Conservation (phyloP, 495 filamentous ascomycete genomes). For the Penicillium egyptiacum region DNA sequence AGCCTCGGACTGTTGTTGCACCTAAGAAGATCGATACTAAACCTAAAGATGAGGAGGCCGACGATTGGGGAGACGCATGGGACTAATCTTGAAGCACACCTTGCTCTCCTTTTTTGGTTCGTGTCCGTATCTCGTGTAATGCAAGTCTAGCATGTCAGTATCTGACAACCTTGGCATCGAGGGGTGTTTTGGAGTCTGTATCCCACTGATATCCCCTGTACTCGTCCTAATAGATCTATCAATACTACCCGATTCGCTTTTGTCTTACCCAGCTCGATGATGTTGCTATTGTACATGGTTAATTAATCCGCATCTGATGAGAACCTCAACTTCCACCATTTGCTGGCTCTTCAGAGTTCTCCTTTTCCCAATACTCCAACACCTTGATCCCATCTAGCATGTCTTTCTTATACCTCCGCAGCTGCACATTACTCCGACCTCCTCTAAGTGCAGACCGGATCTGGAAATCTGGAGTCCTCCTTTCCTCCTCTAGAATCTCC, state of each 20-base stretch:
- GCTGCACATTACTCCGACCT: no score
- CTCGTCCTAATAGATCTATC: neutral
- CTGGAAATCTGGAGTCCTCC: no score
- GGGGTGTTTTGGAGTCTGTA: neutral
- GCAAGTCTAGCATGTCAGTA: slow-evolving; percentile 1
- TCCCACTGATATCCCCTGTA: neutral
- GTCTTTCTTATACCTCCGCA: no score
- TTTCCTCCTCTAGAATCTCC: no score
- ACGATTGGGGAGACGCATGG: slow-evolving; percentile 61
- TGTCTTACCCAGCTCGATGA: neutral
- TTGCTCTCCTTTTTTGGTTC: neutral
- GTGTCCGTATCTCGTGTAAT: slow-evolving; percentile 6
- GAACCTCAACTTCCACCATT: neutral
- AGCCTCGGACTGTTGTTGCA: slow-evolving; percentile 38
- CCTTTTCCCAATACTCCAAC: neutral
- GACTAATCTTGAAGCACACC: slow-evolving; percentile 29
- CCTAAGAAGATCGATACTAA: slow-evolving; percentile 52
- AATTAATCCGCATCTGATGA: neutral
- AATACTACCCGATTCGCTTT: neutral
- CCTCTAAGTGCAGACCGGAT: no score
- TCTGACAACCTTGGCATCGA: neutral
- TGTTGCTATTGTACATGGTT: neutral
- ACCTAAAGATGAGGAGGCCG: slow-evolving; percentile 48
- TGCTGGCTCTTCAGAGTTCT: neutral
- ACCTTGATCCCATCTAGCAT: no score